Conservation (phyloP, 495 filamentous ascomycete genomes). For the Amorphotheca resinae region DNA sequence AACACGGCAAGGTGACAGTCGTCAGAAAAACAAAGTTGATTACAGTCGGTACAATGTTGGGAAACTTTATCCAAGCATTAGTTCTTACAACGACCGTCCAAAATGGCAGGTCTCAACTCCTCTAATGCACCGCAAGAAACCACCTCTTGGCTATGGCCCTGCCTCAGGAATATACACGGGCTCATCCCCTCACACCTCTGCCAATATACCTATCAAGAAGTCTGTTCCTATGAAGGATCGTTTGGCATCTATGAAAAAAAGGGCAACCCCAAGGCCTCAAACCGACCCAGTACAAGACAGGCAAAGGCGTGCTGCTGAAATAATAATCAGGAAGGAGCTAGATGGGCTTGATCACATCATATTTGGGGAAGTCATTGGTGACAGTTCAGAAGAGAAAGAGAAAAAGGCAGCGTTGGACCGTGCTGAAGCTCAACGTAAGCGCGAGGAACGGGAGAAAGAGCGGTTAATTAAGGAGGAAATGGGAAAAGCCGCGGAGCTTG, state of each 20-base stretch:
- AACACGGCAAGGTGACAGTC: too few species aligned
- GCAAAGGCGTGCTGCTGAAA: background rate
- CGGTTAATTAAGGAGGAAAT: slow-evolving; percentile 9
- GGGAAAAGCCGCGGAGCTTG: slow-evolving; percentile 6
- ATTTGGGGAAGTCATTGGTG: slow-evolving; percentile 7
- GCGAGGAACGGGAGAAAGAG: slow-evolving; percentile 5
- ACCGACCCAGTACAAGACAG: background rate
- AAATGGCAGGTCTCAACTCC: too few species aligned
- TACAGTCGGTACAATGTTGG: too few species aligned
- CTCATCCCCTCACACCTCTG: too few species aligned
- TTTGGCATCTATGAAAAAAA: background rate
- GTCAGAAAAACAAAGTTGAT: too few species aligned
- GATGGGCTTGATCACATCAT: slow-evolving; percentile 1
- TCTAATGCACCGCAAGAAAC: too few species aligned
- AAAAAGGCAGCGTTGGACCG: background rate
- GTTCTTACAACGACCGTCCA: too few species aligned
- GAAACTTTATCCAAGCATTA: too few species aligned
- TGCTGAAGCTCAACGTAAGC: slow-evolving; percentile 1
- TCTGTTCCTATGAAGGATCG: slow-evolving; percentile 7
- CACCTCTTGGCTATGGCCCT: too few species aligned
- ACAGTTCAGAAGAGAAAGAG: slow-evolving; percentile 1
- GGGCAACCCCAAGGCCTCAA: background rate
- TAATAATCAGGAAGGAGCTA: background rate
- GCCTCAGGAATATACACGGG: too few species aligned
- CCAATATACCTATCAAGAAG: background rate